phyloP scores from a whole-genome alignment of 768 basidiomycete genomes.

The Rhizopogon salebrosus region DNA sequence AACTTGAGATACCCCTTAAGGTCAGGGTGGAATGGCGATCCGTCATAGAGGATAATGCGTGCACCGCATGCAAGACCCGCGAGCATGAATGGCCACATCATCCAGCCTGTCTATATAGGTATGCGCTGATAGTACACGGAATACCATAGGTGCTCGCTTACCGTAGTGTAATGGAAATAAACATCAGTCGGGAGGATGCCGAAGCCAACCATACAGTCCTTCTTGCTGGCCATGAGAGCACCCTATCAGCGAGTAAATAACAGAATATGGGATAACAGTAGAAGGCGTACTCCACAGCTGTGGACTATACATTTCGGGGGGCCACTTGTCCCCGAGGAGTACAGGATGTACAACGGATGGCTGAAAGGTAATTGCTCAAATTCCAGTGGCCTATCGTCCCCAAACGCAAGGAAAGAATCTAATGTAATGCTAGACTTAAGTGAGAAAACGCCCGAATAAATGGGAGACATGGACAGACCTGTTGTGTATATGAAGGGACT shows the following conservation, averaged over 20 bases:
- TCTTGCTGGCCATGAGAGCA: slow-evolving; percentile 67
- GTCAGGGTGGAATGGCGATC: slow-evolving; percentile 64
- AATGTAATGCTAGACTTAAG: slow-evolving; percentile 33
- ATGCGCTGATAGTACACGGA: not conserved
- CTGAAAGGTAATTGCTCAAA: slow-evolving; percentile 75
- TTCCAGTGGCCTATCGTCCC: slow-evolving; percentile 43
- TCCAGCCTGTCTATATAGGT: slow-evolving; percentile 62
- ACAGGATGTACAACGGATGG: slow-evolving; percentile 78
- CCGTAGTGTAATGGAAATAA: slow-evolving; percentile 73
- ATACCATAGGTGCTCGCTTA: slow-evolving; percentile 21
- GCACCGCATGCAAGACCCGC: slow-evolving; percentile 45
- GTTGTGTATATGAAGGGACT: slow-evolving; percentile 15
- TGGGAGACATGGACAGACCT: slow-evolving; percentile 15
- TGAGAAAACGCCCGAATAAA: not conserved
- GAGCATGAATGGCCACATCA: slow-evolving; percentile 78
- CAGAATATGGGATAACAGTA: not conserved
- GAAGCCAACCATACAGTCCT: slow-evolving; percentile 44
- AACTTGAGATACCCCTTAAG: slow-evolving; percentile 49
- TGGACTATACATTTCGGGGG: slow-evolving; percentile 85
- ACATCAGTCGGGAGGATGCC: slow-evolving; percentile 45
- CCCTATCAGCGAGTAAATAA: slow-evolving; percentile 38
- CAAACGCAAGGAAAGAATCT: slow-evolving; percentile 47
- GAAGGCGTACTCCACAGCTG: slow-evolving; percentile 44
- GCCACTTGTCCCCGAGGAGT: slow-evolving; percentile 85
- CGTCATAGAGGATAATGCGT: slow-evolving; percentile 57